Conservation (phyloP, 352 stramenopile genomes). For the Peronospora farinosa region DNA sequence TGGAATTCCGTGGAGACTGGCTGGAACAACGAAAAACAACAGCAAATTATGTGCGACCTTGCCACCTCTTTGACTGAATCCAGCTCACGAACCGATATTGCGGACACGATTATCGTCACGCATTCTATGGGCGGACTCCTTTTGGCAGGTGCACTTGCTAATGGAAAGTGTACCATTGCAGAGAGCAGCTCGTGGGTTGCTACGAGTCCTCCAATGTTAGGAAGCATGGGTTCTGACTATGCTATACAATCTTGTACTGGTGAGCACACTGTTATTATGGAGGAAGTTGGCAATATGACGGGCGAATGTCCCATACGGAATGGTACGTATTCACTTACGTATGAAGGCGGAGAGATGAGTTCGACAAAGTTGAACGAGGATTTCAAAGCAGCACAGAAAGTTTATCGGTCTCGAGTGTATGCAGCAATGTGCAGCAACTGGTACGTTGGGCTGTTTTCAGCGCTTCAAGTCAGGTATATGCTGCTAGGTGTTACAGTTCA, state of each 20-base stretch:
- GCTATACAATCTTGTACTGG: constrained; percentile 29
- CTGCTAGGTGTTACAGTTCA: constrained; percentile 24
- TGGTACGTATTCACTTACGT: constrained; percentile 32
- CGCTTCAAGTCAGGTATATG: constrained; percentile 22
- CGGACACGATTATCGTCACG: constrained; percentile 39
- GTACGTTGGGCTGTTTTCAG: constrained; percentile 34
- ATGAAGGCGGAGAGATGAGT: constrained; percentile 26
- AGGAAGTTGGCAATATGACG: constrained; percentile 27
- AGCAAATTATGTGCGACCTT: constrained; percentile 34
- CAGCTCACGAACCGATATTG: constrained; percentile 22
- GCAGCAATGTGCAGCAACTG: constrained; percentile 39
- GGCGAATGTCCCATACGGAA: constrained; percentile 30
- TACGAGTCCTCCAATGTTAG: constrained; percentile 35
- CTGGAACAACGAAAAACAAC: constrained; percentile 34
- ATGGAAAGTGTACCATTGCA: constrained; percentile 34
- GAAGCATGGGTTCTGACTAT: constrained; percentile 49
- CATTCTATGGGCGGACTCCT: constrained; percentile 49
- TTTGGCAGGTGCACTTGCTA: constrained; percentile 35
- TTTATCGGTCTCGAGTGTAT: constrained; percentile 28
- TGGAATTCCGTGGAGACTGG: constrained; percentile 33
- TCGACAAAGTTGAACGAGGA: constrained; percentile 15
- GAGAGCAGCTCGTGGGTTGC: constrained; percentile 36
- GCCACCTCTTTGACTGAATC: constrained; percentile 18
- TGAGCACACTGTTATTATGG: constrained; percentile 25
- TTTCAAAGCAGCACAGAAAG: constrained; percentile 30